Evolutionary conservation across 140 eudicot species (phyloP), one percentile per base, ranked within the genome.

Genomic region (Bidens hawaiensis): DNA sequence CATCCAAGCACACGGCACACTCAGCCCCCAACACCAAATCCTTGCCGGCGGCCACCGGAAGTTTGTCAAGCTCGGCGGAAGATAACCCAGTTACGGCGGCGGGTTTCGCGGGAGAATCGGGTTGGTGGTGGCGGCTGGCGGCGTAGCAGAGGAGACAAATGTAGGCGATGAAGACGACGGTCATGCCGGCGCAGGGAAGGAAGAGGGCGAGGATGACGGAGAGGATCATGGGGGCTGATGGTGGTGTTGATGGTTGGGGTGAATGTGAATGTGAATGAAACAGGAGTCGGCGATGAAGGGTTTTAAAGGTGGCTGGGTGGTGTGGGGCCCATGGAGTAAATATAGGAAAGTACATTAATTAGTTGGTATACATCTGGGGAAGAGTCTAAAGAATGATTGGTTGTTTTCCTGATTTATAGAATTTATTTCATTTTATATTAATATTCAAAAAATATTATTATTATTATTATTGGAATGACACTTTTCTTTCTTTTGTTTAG

Each of bases 1-100:
- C 95, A 3, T 90, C 97, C 67, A 90, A 75, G 56, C 97, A 90
- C 15, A 90, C 94, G 36, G 90, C 90, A 38, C 97, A 90, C 16
- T 90, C 95, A 4, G 36, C 74, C 26, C 95, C 94, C 70, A 81
- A 38, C 1, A 82, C 84, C 78, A 90, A 45, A 52, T 86, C 90
- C 6, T 83, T 79, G 14, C 97, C 95, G 26, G 79, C 68, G 25
- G 81, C 66, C 14, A 53, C 74, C 13, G 97, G 95, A 0, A 90
- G 75, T 49, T 74, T 90, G 24, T 82, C 79, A 4, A 90, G 90
- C 60, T 90, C 86, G 8, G 78, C 71, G 7, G 76, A 72, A 0
- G 97, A 83, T 0, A 90, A 73, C 0, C 97, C 97, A 6, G 47
- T 68, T 2, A 38, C 64, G 11, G 75, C 45, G 8, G 62, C 16